Evolutionary conservation across 768 basidiomycete genomes (phyloP), one percentile per base, ranked within the genome.

Genomic region (Tulasnella sp.): DNA sequence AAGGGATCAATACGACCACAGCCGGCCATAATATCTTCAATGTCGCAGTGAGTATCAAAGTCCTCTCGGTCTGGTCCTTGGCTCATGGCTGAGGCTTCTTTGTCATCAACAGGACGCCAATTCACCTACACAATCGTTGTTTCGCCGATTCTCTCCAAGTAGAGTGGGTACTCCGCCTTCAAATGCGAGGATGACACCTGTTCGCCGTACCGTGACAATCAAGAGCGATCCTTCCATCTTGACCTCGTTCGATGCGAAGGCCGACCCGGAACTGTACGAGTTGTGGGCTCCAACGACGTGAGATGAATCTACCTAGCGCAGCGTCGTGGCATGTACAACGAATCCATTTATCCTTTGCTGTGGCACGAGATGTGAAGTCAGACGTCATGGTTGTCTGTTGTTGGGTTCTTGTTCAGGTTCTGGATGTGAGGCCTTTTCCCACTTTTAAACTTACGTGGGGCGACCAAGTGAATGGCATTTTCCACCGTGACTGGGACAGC

Each of bases 261-360:
- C 77, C 22, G 88, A 91, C 70, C 81, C 76, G 71, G 83, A 87
- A 64, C 73, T 91, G 21, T 88, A 89, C 65, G 79, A 82, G 46
- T 74, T 89, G 9, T 90, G 88, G 87, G 83, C 75, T 27, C 82
- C 84, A 2, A 62, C 61, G 42, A 38, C 15, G 5, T 38, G 34
- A 38, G 15, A 7, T 7, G 7, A 5, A 15, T 38, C 5, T 5
- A 38, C 7, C 15, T 38, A 38, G 34, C 5, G 34, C 15, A 7
- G 34, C n/a, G 15, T 38, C 15, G 34, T 38, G 34, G 34, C 34
- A n/a, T n/a, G n/a, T n/a, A n/a, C n/a, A n/a, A n/a, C n/a, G n/a
- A n/a, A n/a, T n/a, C n/a, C n/a, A n/a, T n/a, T n/a, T n/a, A n/a
- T n/a, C n/a, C n/a, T n/a, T n/a, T n/a, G n/a, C n/a, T n/a, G n/a